phyloP scores from a whole-genome alignment of 768 basidiomycete genomes.

The Suillus luteus region DNA sequence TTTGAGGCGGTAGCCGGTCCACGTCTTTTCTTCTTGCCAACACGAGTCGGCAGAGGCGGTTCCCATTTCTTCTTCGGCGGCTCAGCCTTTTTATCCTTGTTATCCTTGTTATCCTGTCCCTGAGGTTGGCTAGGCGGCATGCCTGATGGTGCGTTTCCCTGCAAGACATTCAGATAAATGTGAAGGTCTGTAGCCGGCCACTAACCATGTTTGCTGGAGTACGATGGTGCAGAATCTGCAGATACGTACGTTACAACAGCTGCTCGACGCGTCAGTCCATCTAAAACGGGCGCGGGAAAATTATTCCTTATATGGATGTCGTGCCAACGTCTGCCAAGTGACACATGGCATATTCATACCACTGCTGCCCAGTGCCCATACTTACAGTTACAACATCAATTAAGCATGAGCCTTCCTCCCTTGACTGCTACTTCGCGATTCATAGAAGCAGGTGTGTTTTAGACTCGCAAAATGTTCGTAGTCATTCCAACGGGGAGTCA shows the following conservation, averaged over 20 bases:
- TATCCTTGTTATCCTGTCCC: conserved; percentile 46
- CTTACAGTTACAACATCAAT: background rate
- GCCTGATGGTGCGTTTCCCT: conserved; percentile 82
- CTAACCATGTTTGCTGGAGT: conserved; percentile 28
- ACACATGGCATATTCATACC: background rate
- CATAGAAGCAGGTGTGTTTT: conserved; percentile 70
- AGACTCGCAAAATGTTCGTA: background rate
- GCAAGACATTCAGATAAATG: conserved; percentile 14
- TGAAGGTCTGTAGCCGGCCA: background rate
- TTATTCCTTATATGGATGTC: background rate
- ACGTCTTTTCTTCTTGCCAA: conserved; percentile 93
- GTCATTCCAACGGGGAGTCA: conserved; percentile 14
- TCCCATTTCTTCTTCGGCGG: conserved; percentile 93
- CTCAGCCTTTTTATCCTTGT: conserved; percentile 48
- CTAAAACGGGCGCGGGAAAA: conserved; percentile 7
- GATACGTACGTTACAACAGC: background rate
- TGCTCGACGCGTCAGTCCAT: conserved; percentile 53
- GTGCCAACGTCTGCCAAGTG: background rate
- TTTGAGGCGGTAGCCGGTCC: conserved; percentile 92
- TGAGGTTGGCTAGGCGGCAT: conserved; percentile 46
- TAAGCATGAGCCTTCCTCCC: conserved; percentile 26
- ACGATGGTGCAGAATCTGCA: background rate
- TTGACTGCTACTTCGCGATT: conserved; percentile 70
- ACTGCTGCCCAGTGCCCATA: background rate
- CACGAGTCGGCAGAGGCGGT: conserved; percentile 93